Percentiles rank a stretch among this genome's conserved stretches.
Evolutionary conservation across 23 red algal genomes (phyloP).

Genomic region (Porphyridium purpureum): DNA sequence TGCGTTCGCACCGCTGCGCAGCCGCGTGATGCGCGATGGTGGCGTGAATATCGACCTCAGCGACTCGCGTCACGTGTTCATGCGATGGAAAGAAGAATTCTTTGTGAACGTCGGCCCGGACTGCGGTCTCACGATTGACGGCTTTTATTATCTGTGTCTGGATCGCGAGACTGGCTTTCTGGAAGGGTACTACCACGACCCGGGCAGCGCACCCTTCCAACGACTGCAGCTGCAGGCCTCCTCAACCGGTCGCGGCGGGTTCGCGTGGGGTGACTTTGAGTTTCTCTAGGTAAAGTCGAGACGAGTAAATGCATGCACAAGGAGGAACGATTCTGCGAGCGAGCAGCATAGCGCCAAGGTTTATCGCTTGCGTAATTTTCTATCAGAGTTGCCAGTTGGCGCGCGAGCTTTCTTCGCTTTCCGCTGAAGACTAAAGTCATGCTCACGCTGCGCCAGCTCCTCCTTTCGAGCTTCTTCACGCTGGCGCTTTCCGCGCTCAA

Average conservation of each 20-base stretch:
- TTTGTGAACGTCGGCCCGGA: slow-evolving; percentile 41
- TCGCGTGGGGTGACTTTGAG: slow-evolving; percentile 19
- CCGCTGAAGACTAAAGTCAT: no score
- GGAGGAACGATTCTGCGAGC: no score
- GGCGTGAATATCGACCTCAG: slow-evolving; percentile 28
- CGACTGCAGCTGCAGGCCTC: slow-evolving; percentile 35
- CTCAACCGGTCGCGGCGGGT: slow-evolving; percentile 8
- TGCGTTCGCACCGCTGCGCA: slow-evolving; percentile 20
- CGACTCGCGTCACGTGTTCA: slow-evolving; percentile 30
- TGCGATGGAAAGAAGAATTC: slow-evolving; percentile 69
- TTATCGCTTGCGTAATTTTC: no score
- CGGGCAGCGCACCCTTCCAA: slow-evolving; percentile 47
- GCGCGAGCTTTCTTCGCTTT: no score
- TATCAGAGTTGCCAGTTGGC: no score
- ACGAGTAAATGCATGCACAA: no score
- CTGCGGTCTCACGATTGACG: slow-evolving; percentile 54
- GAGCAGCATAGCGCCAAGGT: no score
- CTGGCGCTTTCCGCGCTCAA: no score
- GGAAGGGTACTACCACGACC: slow-evolving; percentile 45
- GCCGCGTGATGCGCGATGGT: slow-evolving; percentile 10
- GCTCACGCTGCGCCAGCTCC: no score
- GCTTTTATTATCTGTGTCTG: slow-evolving; percentile 63
- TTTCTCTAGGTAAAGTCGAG: no score
- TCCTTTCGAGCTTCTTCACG: no score
- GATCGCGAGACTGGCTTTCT: slow-evolving; percentile 26